Evolutionary conservation across 2,329 filamentous ascomycete species (phyloP), one percentile per base, ranked within the genome.

Genomic region (Cryphonectria nitschkei): DNA sequence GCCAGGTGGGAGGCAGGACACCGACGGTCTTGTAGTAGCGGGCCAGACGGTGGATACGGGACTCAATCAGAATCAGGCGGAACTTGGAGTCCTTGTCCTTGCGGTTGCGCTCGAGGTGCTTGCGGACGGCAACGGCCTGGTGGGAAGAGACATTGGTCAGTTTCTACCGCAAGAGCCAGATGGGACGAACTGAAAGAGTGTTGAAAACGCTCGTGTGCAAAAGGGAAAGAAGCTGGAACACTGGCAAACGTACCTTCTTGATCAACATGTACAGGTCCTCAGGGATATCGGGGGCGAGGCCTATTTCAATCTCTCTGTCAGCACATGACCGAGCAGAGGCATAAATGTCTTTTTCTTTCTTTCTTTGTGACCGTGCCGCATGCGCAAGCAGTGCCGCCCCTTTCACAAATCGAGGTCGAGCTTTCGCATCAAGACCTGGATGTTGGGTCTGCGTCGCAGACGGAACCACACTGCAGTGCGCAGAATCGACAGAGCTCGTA

Each of bases 1-100:
- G 95, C 95, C 95, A 98, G 87, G 93, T 98, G 79, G 95, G 95
- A 81, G 95, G 89, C 74, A 92, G 88, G 81, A 91, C 88, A 83
- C 89, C 89, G 82, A 91, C 95, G 84, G 94, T 95, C 93, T 98
- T 98, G 93, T 98, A 99, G 93, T 98, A 98, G 80, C 96, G 77
- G 65, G 94, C 96, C 79, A 99, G 93, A 88, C 96, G 95, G 93
- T 99, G 96, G 87, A 99, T 98, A 87, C 97, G 94, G 84, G 96
- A 98, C 90, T 99, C 96, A 87, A 99, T 97, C 80, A 99, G 93
- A 95, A 99, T 99, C 77, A 99, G 93, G 83, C 96, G 95, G 93
- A 99, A 99, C 90, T 99, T 99, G 89, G 92, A 93, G 90, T 99
- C 96, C 90, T 94, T 97, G 90, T 99, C 96, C 92, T 99, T 99